A percentile compares a stretch with the other conserved stretches of the same genome.
Evolutionary conservation across 148 eudicot species (phyloP).

Genomic region (Rhododendron molle): DNA sequence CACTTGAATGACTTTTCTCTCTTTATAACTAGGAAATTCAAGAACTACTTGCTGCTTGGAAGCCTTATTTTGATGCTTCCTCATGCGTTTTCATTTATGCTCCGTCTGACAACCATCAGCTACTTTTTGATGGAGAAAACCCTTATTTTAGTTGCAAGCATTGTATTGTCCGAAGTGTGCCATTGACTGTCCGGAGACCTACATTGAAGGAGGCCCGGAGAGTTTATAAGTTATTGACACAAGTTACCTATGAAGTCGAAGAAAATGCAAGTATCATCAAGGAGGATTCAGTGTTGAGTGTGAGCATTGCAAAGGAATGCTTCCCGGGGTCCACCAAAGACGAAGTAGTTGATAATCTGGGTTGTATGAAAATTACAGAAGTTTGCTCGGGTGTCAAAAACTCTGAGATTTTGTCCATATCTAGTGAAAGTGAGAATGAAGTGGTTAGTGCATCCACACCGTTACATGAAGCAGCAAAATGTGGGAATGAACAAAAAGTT

Average conservation of each 20-base stretch:
- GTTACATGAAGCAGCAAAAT: conserved; percentile 78
- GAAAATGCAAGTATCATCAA: conserved; percentile 35
- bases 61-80: conserved; percentile 70
- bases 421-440: conserved; percentile 46
- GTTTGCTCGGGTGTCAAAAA: conserved; percentile 22
- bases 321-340: conserved; percentile 17
- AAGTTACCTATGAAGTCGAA: conserved; percentile 44
- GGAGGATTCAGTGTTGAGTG: conserved; percentile 28
- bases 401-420: conserved; percentile 34
- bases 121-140: conserved; percentile 64
- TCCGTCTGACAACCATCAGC: conserved; percentile 74
- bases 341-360: conserved; percentile 15
- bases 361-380: conserved; percentile 20
- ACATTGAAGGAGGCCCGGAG: conserved; percentile 79
- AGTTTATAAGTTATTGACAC: conserved; percentile 53
- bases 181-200: conserved; percentile 71
- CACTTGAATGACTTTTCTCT: conserved; percentile 1
- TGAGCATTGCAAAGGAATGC: conserved; percentile 12
- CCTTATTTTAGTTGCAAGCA: conserved; percentile 46
- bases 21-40: conserved; percentile 59
- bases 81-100: conserved; percentile 68
- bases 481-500: conserved; percentile 44
- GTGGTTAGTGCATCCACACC: conserved; percentile 37
- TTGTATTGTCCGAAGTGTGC: conserved; percentile 54
- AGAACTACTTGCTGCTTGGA: conserved; percentile 80